Evolutionary conservation across 169 alveolate genomes (phyloP), one percentile per base, ranked within the genome.

Genomic region (Babesia ovata): DNA sequence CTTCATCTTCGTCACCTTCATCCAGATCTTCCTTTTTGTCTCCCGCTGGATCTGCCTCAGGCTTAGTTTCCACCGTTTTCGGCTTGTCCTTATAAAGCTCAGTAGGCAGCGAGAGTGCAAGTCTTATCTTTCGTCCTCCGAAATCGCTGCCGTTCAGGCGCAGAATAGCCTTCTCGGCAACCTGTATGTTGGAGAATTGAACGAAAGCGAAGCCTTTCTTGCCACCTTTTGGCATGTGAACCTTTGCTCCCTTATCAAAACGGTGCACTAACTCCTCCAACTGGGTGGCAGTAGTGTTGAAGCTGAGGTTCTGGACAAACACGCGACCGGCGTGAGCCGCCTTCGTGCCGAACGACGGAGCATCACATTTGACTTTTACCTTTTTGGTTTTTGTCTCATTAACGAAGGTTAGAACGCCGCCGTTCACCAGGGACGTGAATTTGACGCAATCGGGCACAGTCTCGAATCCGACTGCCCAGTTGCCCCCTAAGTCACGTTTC

Each of bases 151-250:
- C 90, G 70, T 83, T 83, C 50, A 83, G 50, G 22, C 49, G 57
- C 44, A 28, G 52, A 50, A 83, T 74, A 6, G 81, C 79, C 61
- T 83, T 74, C 52, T 63, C 62, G 13, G 90, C 71, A 63, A 53
- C 60, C 44, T 58, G 66, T 52, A 60, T 8, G 12, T 63, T 63
- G 21, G 90, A 50, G 63, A 83, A 83, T 45, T 63, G 84, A 17
- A 83, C 81, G 39, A 83, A 83, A 8, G 90, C 90, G 70, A 67
- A 83, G 13, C 90, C 90, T 42, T 58, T 58, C 50, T 73, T 82
- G 17, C 59, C 59, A 4, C 57, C 56, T 42, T 42, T 13, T 6
- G 90, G 85, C 36, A 75, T 17, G 54, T 83, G 79, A 7, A 83
- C 77, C 57, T 49, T 83, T 2, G 83, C 85, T 19, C 58, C 48